Conservation (phyloP, 2,329 filamentous ascomycete species). For the Diaporthe citriasiana region DNA sequence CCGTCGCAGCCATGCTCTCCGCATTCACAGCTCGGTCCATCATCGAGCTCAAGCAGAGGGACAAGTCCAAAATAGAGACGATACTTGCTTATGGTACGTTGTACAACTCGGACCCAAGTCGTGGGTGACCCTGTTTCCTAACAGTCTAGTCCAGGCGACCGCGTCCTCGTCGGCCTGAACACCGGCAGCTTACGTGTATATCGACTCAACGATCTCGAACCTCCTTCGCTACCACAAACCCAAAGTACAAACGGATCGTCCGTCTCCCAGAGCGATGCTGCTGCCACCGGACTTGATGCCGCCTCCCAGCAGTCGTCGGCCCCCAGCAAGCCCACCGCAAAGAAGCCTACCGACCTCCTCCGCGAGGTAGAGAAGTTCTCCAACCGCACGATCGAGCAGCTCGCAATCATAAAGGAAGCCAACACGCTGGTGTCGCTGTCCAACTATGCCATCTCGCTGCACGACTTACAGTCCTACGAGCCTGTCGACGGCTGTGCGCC, state of each 20-base stretch:
- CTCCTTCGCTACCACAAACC: conserved; percentile 52
- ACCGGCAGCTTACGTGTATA: conserved; percentile 92
- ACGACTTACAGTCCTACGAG: conserved; percentile 89
- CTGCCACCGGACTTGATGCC: conserved; percentile 41
- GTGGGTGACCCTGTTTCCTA: not conserved
- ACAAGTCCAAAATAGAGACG: conserved; percentile 98
- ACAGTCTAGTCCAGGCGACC: conserved; percentile 73
- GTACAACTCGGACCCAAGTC: conserved; percentile 1
- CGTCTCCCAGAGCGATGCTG: conserved; percentile 21
- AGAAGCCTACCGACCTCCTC: conserved; percentile 82
- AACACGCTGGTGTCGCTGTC: conserved; percentile 92
- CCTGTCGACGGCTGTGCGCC: conserved; percentile 69
- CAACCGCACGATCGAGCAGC: conserved; percentile 88
- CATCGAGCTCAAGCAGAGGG: conserved; percentile 94
- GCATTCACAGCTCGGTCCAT: conserved; percentile 97
- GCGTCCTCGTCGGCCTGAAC: conserved; percentile 91
- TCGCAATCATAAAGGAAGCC: conserved; percentile 95
- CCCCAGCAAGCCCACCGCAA: conserved; percentile 50
- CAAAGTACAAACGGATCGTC: conserved; percentile 55
- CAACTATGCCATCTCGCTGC: conserved; percentile 88
- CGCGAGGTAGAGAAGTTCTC: conserved; percentile 97
- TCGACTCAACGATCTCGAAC: conserved; percentile 80
- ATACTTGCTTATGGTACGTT: conserved; percentile 86
- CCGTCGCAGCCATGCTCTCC: conserved; percentile 82
- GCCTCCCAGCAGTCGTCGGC: conserved; percentile 45